Evolutionary conservation across 768 basidiomycete species (phyloP).

Genomic region (Boletus vinaceobasis): DNA sequence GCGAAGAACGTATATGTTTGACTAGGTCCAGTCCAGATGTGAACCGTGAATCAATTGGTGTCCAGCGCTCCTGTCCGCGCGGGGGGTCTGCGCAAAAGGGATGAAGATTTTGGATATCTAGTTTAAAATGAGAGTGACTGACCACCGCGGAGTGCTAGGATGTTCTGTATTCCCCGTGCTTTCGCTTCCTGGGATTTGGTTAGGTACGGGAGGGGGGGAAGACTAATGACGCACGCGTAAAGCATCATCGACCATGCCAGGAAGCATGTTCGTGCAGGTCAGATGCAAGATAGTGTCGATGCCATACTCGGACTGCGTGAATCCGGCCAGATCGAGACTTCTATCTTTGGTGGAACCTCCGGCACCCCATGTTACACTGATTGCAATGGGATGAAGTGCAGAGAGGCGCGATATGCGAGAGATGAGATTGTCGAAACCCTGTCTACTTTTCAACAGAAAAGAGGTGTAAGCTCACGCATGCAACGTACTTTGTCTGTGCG

Average conservation of each 20-base stretch:
- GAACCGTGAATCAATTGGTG: conserved; percentile 79
- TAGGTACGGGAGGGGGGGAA: background rate
- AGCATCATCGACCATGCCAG: conserved; percentile 83
- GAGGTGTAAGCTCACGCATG: background rate
- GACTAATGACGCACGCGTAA: conserved; percentile 55
- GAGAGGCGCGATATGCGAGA: conserved; percentile 82
- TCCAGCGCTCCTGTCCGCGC: conserved; percentile 91
- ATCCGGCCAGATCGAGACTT: conserved; percentile 79
- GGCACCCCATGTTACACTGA: conserved; percentile 97
- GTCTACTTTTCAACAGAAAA: conserved; percentile 7
- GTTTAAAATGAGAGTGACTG: conserved; percentile 16
- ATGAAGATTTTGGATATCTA: background rate
- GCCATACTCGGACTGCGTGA: conserved; percentile 69
- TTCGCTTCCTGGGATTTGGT: conserved; percentile 62
- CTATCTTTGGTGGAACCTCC: conserved; percentile 89
- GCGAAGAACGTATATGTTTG: conserved; percentile 73
- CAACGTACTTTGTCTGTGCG: conserved; percentile 75
- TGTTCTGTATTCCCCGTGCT: conserved; percentile 77
- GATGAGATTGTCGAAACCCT: conserved; percentile 91
- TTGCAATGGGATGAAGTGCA: conserved; percentile 72
- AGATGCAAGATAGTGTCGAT: conserved; percentile 90
- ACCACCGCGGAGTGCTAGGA: conserved; percentile 93
- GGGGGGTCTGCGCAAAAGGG: conserved; percentile 67
- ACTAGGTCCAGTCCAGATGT: conserved; percentile 88
- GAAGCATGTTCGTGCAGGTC: conserved; percentile 96